Evolutionary conservation across 1,284 basidiomycete genomes (phyloP).

Genomic region (Puccinia brachypodii): DNA sequence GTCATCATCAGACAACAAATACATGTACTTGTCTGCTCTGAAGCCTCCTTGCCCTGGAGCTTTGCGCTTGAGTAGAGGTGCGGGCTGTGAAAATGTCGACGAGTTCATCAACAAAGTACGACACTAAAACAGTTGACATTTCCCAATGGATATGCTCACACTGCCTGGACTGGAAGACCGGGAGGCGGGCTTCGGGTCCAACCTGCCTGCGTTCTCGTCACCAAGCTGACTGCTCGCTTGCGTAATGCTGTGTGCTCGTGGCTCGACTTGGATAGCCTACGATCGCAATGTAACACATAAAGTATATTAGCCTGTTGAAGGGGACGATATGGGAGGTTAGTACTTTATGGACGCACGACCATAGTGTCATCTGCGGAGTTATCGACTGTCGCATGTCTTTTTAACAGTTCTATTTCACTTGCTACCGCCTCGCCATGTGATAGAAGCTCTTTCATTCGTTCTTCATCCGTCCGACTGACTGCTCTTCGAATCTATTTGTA

Average conservation of each 20-base stretch:
- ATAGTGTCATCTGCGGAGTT: background rate
- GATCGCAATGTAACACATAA: background rate
- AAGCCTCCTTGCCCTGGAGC: slow-evolving; percentile 14
- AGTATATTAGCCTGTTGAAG: background rate
- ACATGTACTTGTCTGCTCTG: background rate
- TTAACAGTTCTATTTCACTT: slow-evolving; percentile 23
- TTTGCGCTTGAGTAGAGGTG: slow-evolving; percentile 28
- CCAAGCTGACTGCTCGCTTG: background rate
- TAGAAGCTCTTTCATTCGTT: slow-evolving; percentile 10
- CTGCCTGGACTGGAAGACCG: background rate
- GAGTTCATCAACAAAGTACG: background rate
- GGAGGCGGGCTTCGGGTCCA: background rate
- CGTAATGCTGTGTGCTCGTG: background rate
- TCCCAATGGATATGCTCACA: background rate
- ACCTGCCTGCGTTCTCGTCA: background rate
- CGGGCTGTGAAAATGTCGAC: slow-evolving; percentile 3
- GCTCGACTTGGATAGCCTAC: slow-evolving; percentile 6
- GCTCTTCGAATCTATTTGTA: slow-evolving; percentile 11
- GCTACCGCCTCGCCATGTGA: background rate
- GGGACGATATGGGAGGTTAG: background rate
- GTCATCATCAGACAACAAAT: background rate
- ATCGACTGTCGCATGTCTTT: slow-evolving; percentile 17
- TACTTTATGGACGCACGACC: background rate
- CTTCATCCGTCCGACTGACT: slow-evolving; percentile 14
- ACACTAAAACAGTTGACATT: background rate